Evolutionary conservation across 768 basidiomycete species (phyloP).

Genomic region (Bullera alba): DNA sequence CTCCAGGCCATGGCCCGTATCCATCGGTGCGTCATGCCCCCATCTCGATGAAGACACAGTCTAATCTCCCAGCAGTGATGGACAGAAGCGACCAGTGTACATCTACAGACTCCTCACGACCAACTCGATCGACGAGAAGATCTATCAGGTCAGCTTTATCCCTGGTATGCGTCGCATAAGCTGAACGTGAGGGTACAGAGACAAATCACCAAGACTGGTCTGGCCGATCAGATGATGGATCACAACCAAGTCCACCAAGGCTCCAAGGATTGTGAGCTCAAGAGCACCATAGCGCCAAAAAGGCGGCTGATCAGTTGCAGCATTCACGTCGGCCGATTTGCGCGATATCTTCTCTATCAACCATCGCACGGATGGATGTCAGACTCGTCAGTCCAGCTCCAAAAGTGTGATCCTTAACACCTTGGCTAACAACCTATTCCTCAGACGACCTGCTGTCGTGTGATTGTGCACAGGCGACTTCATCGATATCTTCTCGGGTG

Average conservation of each 20-base stretch:
- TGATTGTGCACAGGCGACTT: constrained; percentile 45
- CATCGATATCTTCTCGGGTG: constrained; percentile 17
- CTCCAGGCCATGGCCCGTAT: constrained; percentile 96
- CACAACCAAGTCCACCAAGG: constrained; percentile 58
- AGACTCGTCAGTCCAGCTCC: constrained; percentile 55
- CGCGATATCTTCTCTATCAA: constrained; percentile 89
- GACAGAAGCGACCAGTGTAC: constrained; percentile 82
- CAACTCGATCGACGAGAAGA: constrained; percentile 74
- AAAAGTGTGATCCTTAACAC: background rate
- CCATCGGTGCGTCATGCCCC: constrained; percentile 57
- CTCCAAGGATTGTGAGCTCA: constrained; percentile 63
- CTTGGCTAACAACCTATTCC: constrained; percentile 8
- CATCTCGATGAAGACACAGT: background rate
- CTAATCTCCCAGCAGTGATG: constrained; percentile 57
- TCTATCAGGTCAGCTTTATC: constrained; percentile 32
- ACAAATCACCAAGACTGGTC: constrained; percentile 85
- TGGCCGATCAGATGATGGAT: constrained; percentile 60
- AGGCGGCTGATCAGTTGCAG: constrained; percentile 6
- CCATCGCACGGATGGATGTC: constrained; percentile 62
- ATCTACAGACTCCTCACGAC: constrained; percentile 51
- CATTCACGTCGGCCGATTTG: constrained; percentile 54
- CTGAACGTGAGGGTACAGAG: constrained; percentile 53
- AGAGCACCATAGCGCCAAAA: constrained; percentile 4
- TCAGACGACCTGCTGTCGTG: constrained; percentile 76
- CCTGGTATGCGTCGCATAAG: background rate